Percentiles rank a stretch among this genome's conserved stretches.
Evolutionary conservation across 2,329 filamentous ascomycete genomes (phyloP).

Genomic region (Fusarium vanettenii): DNA sequence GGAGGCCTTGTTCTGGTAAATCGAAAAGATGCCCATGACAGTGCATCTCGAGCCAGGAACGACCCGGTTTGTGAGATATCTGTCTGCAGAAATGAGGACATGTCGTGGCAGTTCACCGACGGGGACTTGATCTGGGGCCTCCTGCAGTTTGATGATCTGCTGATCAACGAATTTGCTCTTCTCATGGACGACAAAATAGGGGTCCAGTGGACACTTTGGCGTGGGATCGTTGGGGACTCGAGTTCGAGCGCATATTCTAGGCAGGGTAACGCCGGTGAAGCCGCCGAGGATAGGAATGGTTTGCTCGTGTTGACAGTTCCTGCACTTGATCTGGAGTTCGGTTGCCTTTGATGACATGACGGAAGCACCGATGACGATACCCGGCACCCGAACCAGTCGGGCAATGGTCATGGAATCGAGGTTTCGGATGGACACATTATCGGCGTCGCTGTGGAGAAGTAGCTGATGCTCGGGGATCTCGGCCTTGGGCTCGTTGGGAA

Average conservation of each 20-base stretch:
- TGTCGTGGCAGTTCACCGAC: conserved; percentile 96
- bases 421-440: conserved; percentile 92
- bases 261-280: conserved; percentile 88
- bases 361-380: conserved; percentile 96
- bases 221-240: conserved; percentile 73
- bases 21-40: conserved; percentile 97
- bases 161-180: conserved; percentile 96
- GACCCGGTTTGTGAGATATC: conserved; percentile 94
- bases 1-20: conserved; percentile 91
- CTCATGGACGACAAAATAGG: conserved; percentile 96
- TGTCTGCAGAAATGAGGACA: conserved; percentile 95
- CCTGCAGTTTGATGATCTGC: conserved; percentile 97
- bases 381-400: conserved; percentile 93
- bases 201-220: conserved; percentile 88
- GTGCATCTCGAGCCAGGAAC: conserved; percentile 95
- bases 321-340: conserved; percentile 85
- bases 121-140: conserved; percentile 96
- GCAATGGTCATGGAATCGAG: conserved; percentile 93
- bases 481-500: conserved; percentile 75
- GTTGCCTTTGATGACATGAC: conserved; percentile 97
- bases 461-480: conserved; percentile 91
- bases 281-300: conserved; percentile 82
- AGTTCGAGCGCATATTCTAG: conserved; percentile 77
- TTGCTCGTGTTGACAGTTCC: conserved; percentile 81
- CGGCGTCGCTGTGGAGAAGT: conserved; percentile 90